Evolutionary conservation across 345 rosid species (phyloP).

Genomic region (Ceriops zippeliana): DNA sequence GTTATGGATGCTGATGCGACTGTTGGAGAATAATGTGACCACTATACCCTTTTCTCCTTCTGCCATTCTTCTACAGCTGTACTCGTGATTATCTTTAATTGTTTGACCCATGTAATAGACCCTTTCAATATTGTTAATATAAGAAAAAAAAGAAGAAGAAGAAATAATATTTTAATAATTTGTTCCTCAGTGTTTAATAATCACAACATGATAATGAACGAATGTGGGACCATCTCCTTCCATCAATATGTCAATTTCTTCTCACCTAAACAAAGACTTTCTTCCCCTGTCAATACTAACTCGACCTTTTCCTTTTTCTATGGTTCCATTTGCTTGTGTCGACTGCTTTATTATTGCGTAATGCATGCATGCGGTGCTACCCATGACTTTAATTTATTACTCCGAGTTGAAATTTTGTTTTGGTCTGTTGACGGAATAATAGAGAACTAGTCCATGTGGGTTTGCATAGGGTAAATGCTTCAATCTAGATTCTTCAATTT

Average conservation of each 20-base stretch:
- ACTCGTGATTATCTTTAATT: conserved; percentile 36
- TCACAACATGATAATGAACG: conserved; percentile 2
- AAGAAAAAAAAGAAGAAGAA: too few relatives aligned
- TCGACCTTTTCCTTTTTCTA: conserved; percentile 12
- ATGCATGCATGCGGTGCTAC: conserved; percentile 10
- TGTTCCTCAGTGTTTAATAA: not conserved
- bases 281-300: conserved; percentile 19
- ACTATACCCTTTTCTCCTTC: conserved; percentile 9
- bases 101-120: conserved; percentile 31
- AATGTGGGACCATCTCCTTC: conserved; percentile 28
- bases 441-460: conserved; percentile 19
- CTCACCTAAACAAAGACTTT: conserved; percentile 61
- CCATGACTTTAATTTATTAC: conserved; percentile 14
- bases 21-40: conserved; percentile 43
- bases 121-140: not conserved
- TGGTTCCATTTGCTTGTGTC: conserved; percentile 13
- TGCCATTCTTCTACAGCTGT: conserved; percentile 36
- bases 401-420: conserved; percentile 6
- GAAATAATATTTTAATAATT: not conserved
- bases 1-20: conserved; percentile 11
- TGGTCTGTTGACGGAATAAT: conserved; percentile 9
- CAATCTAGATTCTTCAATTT: conserved; percentile 24
- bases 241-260: conserved; percentile 39
- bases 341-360: conserved; percentile 12
- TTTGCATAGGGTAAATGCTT: conserved; percentile 4